Evolutionary conservation across 768 basidiomycete genomes (phyloP).

Genomic region (Agrocybe pediades): DNA sequence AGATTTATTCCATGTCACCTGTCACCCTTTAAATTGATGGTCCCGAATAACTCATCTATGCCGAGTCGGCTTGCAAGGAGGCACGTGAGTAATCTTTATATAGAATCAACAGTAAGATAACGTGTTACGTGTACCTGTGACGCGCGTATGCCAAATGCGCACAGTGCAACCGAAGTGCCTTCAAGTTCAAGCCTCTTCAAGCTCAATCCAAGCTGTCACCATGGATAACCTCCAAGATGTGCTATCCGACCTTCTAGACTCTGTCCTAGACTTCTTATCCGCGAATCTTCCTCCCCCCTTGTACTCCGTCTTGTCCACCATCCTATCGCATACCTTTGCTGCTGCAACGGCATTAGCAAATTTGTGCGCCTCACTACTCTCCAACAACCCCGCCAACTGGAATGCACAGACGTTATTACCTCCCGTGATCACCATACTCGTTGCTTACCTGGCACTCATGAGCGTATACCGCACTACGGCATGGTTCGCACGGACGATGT

Average conservation of each 20-base stretch:
- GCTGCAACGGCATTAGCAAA: constrained; percentile 49
- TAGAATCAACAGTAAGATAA: too few species aligned
- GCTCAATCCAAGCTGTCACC: constrained; percentile 4
- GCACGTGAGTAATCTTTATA: too few species aligned
- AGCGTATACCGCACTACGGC: constrained; percentile 79
- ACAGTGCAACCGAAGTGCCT: constrained; percentile 5
- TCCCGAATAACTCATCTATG: too few species aligned
- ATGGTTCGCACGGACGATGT: constrained; percentile 65
- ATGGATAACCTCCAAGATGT: constrained; percentile 27
- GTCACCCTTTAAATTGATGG: background rate
- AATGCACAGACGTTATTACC: constrained; percentile 69
- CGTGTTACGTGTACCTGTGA: too few species aligned
- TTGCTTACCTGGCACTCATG: constrained; percentile 75
- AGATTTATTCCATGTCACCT: constrained; percentile 4
- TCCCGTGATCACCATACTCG: constrained; percentile 70
- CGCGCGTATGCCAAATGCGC: too few species aligned
- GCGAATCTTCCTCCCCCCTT: constrained; percentile 57
- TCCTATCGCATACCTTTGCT: constrained; percentile 55
- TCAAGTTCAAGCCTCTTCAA: background rate
- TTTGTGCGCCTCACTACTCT: constrained; percentile 48
- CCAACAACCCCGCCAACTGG: constrained; percentile 61
- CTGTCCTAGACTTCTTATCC: constrained; percentile 54
- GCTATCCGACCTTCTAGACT: constrained; percentile 51
- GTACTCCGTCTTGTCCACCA: constrained; percentile 49
- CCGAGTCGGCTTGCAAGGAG: too few species aligned